Conservation (phyloP, 169 alveolate genomes). For the Plasmodium knowlesi region DNA sequence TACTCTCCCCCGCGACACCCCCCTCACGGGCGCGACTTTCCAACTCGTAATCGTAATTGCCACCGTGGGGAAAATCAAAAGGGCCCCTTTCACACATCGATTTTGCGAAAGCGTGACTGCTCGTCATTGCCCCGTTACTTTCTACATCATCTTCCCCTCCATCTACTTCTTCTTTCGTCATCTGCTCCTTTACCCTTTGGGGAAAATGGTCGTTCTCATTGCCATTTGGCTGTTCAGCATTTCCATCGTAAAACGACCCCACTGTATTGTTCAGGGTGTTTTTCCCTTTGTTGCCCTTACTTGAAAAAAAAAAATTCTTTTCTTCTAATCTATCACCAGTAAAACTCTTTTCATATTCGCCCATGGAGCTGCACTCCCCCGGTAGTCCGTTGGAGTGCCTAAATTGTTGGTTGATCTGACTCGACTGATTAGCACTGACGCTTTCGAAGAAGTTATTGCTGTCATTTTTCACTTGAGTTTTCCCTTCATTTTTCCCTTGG, state of each 20-base stretch:
- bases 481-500: not conserved
- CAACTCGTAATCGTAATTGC: not conserved
- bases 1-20: not conserved
- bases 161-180: not conserved
- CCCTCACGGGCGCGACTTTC: not conserved
- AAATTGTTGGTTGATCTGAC: slow-evolving; percentile 11
- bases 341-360: not conserved
- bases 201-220: not conserved
- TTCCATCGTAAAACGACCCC: not conserved
- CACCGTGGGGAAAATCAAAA: not conserved
- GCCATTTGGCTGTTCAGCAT: not conserved
- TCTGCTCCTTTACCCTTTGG: not conserved
- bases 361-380: not conserved
- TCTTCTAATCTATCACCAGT: not conserved
- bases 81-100: not conserved
- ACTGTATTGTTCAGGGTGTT: not conserved
- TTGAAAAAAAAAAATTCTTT: slow-evolving; percentile 5
- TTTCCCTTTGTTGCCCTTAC: slow-evolving; percentile 2
- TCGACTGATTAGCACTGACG: not conserved
- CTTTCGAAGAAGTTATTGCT: slow-evolving; percentile 18
- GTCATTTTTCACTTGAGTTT: not conserved
- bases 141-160: not conserved
- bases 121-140: not conserved
- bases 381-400: slow-evolving; percentile 1
- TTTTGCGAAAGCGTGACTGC: not conserved